phyloP scores from a whole-genome alignment of 768 basidiomycete species.

The Daedaleopsis sinensis region DNA sequence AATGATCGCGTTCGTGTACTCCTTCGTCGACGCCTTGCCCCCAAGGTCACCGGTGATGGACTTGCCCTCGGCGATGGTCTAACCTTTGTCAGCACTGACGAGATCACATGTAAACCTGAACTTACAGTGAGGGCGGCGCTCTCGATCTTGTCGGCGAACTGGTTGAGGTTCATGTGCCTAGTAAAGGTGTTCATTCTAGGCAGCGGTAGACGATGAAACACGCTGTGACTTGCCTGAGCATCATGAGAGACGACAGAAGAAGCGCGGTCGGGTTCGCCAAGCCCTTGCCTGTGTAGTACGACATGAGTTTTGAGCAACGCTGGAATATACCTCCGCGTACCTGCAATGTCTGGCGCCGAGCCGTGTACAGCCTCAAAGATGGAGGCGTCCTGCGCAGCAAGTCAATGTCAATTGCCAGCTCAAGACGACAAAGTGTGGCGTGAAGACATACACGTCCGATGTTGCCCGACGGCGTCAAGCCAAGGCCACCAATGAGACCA shows the following conservation, averaged over 20 bases:
- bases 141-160: slow-evolving; percentile 88
- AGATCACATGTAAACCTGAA: slow-evolving; percentile 7
- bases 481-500: slow-evolving; percentile 96
- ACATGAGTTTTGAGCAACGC: slow-evolving; percentile 6
- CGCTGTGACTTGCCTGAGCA: slow-evolving; percentile 72
- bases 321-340: slow-evolving; percentile 37
- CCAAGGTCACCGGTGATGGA: slow-evolving; percentile 94
- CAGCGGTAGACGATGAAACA: background rate
- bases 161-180: slow-evolving; percentile 91
- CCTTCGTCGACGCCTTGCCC: slow-evolving; percentile 85
- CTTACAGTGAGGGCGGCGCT: slow-evolving; percentile 86
- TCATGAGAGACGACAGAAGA: slow-evolving; percentile 94
- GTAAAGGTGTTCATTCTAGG: slow-evolving; percentile 10
- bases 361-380: slow-evolving; percentile 99
- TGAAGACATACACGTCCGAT: slow-evolving; percentile 77
- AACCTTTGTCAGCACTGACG: slow-evolving; percentile 10
- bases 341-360: slow-evolving; percentile 98
- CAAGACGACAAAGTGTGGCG: background rate
- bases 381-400: slow-evolving; percentile 79
- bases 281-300: slow-evolving; percentile 64
- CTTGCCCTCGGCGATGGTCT: slow-evolving; percentile 98
- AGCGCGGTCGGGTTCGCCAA: slow-evolving; percentile 99
- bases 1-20: slow-evolving; percentile 91
- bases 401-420: slow-evolving; percentile 21
- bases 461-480: slow-evolving; percentile 96